Conservation (phyloP, 2,329 filamentous ascomycete genomes). For the Teratosphaeria nubilosa region DNA sequence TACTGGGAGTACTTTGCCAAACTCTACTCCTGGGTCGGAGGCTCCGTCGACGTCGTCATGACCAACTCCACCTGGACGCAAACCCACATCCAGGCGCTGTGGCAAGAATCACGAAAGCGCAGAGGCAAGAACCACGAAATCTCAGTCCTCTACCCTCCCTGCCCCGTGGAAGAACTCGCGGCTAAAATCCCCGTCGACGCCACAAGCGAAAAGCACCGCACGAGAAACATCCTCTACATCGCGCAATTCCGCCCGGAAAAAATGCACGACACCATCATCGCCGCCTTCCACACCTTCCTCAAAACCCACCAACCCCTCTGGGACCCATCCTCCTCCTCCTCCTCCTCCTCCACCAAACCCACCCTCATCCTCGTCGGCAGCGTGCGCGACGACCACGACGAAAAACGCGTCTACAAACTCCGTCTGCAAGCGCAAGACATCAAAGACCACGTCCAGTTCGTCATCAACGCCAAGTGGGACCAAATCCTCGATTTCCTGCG, state of each 20-base stretch:
- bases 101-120: constrained; percentile 49
- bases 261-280: constrained; percentile 79
- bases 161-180: constrained; percentile 77
- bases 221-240: constrained; percentile 76
- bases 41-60: constrained; percentile 86
- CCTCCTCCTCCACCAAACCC: constrained; percentile 29
- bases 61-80: constrained; percentile 96
- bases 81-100: constrained; percentile 67
- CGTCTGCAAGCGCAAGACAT: constrained; percentile 76
- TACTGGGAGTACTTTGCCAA: constrained; percentile 85
- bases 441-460: constrained; percentile 74
- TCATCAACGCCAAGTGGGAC: constrained; percentile 82
- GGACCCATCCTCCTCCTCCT: neutral
- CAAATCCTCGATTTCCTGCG: constrained; percentile 72
- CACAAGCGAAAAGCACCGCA: constrained; percentile 53
- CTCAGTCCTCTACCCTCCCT: constrained; percentile 79
- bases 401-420: constrained; percentile 77
- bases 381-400: constrained; percentile 75
- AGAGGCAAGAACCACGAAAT: constrained; percentile 47
- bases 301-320: constrained; percentile 40
- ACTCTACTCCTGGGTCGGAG: constrained; percentile 73
- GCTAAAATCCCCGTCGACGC: constrained; percentile 60
- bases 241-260: constrained; percentile 97
- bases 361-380: constrained; percentile 80
- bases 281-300: constrained; percentile 71